Evolutionary conservation across 2,329 filamentous ascomycete species (phyloP), one percentile per base, ranked within the genome.

Genomic region (Periconia sp.): DNA sequence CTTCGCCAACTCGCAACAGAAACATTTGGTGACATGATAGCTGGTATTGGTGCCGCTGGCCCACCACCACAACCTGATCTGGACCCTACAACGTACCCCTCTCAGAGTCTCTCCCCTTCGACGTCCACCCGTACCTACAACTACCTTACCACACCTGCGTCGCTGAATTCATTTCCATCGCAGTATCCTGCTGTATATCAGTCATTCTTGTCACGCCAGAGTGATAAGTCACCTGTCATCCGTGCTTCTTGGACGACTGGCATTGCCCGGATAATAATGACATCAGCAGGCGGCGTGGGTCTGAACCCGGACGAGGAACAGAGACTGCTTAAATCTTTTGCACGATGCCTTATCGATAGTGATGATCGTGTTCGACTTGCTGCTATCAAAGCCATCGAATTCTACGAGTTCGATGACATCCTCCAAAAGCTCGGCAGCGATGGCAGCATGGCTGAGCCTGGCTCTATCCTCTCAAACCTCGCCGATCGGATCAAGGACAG

Each of bases 331-430:
- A 81, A 82, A 47, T 83, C 83, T 7, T 77, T 97, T 15, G 83
- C 84, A 1, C 88, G 91, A 46, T 91, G 92, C 73, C 80, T 97
- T 9, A 85, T 85, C 15, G 94, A 99, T 66, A 83, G 81, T 24
- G 94, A 99, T 61, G 94, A 99, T 60, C 92, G 87, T 63, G 94
- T 99, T 30, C 85, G 94, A 22, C 73, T 96, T 44, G 88, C 92
- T 22, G 90, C 91, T n/a, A 87, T 97, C 35, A 87, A 89, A 64
- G 87, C 88, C 1, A 82, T 99, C 17, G 87, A 88, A 46, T 79
- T 82, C 11, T 95, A 97, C 65, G 83, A 83, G 50, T 89, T 96
- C 69, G 79, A 83, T 38, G 85, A 94, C 54, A 82, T 96, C 40
- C 80, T 96, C 51, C 79, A 85, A 38, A 96, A 95, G 66, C 78